Conservation (phyloP, 805 yeast genomes). For the Metschnikowia borealis region DNA sequence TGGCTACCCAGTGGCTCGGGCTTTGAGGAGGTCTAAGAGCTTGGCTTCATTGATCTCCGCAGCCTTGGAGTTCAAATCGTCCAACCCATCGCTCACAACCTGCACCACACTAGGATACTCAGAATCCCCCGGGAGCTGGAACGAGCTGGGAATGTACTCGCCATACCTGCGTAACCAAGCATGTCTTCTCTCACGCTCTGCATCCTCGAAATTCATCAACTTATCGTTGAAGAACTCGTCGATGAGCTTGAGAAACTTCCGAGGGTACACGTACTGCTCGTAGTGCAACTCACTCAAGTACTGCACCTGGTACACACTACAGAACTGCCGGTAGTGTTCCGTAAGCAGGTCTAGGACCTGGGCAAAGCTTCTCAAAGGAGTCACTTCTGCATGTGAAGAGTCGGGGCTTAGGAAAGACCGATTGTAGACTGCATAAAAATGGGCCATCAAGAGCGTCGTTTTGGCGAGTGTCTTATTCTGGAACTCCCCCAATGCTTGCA, state of each 20-base stretch:
- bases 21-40: conserved; percentile 10
- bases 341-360: conserved; percentile 28
- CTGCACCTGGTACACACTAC: conserved; percentile 29
- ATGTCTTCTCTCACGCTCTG: conserved; percentile 32
- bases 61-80: conserved; percentile 16
- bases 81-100: conserved; percentile 41
- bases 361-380: conserved; percentile 18
- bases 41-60: conserved; percentile 10
- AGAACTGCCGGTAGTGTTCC: conserved; percentile 35
- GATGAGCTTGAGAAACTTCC: conserved; percentile 29
- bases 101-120: conserved; percentile 37
- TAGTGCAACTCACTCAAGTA: conserved; percentile 37
- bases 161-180: conserved; percentile 38
- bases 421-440: conserved; percentile 11
- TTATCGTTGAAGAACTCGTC: conserved; percentile 34
- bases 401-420: not conserved
- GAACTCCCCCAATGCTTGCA: conserved; percentile 20
- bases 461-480: conserved; percentile 25
- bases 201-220: conserved; percentile 27
- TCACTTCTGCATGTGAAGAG: not conserved
- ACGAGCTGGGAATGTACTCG: conserved; percentile 38
- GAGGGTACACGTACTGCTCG: conserved; percentile 37
- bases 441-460: conserved; percentile 19
- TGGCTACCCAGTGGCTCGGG: not conserved
- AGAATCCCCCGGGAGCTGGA: conserved; percentile 35